Evolutionary conservation across 1,139 yeast species (phyloP).

Genomic region (Pichia sp.): DNA sequence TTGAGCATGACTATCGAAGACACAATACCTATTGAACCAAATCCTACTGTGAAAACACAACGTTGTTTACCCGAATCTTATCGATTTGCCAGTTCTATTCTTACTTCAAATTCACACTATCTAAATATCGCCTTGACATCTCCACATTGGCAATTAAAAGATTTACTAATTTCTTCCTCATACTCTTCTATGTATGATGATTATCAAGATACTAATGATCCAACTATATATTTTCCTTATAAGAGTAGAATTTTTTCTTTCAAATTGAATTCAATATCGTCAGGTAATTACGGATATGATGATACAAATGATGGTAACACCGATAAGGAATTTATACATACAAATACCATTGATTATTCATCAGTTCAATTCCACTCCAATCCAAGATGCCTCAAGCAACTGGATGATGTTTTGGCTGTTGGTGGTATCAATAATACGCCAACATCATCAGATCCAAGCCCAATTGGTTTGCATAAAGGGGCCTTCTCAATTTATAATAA

Average conservation of each 20-base stretch:
- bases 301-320: neutral
- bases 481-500: constrained; percentile 23
- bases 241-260: constrained; percentile 41
- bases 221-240: constrained; percentile 39
- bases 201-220: neutral
- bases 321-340: neutral
- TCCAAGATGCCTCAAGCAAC: constrained; percentile 66
- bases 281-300: neutral
- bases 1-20: constrained; percentile 8
- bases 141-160: constrained; percentile 82
- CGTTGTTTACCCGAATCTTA: neutral
- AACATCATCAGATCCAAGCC: neutral
- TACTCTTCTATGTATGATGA: constrained; percentile 24
- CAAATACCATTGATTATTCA: neutral
- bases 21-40: neutral
- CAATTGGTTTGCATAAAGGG: constrained; percentile 12
- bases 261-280: neutral
- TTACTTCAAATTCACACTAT: constrained; percentile 6
- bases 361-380: constrained; percentile 42
- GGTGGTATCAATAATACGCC: constrained; percentile 52
- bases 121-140: constrained; percentile 12
- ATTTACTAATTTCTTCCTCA: constrained; percentile 46
- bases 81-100: constrained; percentile 1
- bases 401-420: constrained; percentile 52
- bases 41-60: neutral